A percentile compares a stretch with the other conserved stretches of the same genome.
Conservation (phyloP, 2,329 filamentous ascomycete genomes). For the Seiridium cupressi region DNA sequence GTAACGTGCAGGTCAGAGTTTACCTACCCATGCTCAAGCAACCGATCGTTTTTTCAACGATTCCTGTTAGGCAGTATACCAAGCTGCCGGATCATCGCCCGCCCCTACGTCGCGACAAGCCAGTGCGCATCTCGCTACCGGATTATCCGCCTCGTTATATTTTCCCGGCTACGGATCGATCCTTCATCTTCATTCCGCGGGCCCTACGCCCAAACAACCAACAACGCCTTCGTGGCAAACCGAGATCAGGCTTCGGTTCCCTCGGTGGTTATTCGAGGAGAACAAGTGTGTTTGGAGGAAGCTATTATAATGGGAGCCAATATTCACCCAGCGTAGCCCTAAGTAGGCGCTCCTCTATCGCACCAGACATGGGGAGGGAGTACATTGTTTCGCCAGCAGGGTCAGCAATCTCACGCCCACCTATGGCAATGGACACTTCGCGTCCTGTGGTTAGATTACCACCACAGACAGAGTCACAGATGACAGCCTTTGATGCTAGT, state of each 20-base stretch:
- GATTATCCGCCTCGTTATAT: constrained; percentile 79
- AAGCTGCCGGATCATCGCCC: constrained; percentile 93
- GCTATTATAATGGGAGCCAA: constrained; percentile 66
- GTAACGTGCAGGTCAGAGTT: constrained; percentile 82
- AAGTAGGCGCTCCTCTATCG: constrained; percentile 82
- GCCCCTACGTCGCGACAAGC: constrained; percentile 91
- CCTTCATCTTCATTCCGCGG: constrained; percentile 96
- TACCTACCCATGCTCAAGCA: constrained; percentile 73
- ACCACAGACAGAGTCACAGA: constrained; percentile 41
- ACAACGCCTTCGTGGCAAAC: constrained; percentile 73
- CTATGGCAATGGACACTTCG: constrained; percentile 56
- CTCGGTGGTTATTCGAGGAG: constrained; percentile 69
- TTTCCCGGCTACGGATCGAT: constrained; percentile 84
- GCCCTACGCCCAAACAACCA: constrained; percentile 94
- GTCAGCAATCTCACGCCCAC: constrained; percentile 70
- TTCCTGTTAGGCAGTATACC: constrained; percentile 87
- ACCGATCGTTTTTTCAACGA: constrained; percentile 68
- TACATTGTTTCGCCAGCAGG: constrained; percentile 77
- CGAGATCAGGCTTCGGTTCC: constrained; percentile 68
- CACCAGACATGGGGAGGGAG: constrained; percentile 66
- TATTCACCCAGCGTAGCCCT: constrained; percentile 87
- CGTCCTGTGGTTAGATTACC: constrained; percentile 83
- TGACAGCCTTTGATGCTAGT: constrained; percentile 20
- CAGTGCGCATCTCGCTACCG: constrained; percentile 89
- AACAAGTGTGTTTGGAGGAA: constrained; percentile 77